Base-by-base conservation (phyloP, 2,329 filamentous ascomycete genomes). In the Trichoderma sp. region DNA sequence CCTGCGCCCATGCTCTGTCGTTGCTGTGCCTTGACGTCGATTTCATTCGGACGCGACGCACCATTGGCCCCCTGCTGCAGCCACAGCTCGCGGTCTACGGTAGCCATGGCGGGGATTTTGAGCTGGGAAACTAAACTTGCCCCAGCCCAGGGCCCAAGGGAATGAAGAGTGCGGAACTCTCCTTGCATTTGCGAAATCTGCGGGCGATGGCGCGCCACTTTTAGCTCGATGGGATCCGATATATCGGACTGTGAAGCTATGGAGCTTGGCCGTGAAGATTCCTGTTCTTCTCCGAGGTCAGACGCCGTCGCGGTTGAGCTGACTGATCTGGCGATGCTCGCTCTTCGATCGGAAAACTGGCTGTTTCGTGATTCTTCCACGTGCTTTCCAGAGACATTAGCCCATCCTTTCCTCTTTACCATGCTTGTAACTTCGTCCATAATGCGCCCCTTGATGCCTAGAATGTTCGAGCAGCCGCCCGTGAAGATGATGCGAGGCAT, bases 401-500 rank as follows among this genome's bases (percentile, higher is more conserved):
- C 89, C 93, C 94, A 98, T 7, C 92, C 92, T 70, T 89, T 83
- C 53, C 84, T 81, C 17, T 88, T 82, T 5, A 95, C 84, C 0
- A 97, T 80, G 1, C 81, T 79, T 4, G 86, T 84, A 1, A 98
- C 80, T 73, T 98, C 94, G 67, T 90, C 86, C 35, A 97, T 79
- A 42, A 97, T 84, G 29, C 94, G 88, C 27, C 85, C 84, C 71
- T 92, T 93, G 29, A 99, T 80, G 1, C 95, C 95, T 0, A 94
- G 86, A 9, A 97, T 88, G 29, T 86, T 86, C 6, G 93, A 89
- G 57, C 91, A 91, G 2, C 93, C 93, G 35, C 95, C 95, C 0
- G 90, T 90, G 74, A 99, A 91, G 17, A 97, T 83, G 54, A 98
- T 91, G 45, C 94, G 91, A 1, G 93, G 89, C 89, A 97, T 95